Conservation (phyloP, 2,329 filamentous ascomycete species). For the Fusarium circinatum region DNA sequence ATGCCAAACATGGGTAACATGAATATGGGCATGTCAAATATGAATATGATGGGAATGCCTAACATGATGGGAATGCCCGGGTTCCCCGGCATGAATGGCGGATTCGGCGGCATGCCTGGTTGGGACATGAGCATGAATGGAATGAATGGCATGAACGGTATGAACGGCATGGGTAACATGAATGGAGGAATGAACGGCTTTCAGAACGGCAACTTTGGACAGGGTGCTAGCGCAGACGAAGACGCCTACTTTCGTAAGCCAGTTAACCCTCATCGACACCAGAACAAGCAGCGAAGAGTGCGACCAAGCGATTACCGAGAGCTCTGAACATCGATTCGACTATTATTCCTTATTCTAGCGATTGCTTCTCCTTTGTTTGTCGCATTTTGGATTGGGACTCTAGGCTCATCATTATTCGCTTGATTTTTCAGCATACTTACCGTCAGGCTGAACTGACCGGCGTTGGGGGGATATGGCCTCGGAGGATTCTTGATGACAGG, state of each 20-base stretch:
- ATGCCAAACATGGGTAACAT: constrained; percentile 51
- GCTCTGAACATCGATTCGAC: constrained; percentile 60
- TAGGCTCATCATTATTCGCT: constrained; percentile 8
- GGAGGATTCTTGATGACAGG: neutral
- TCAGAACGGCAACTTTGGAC: constrained; percentile 55
- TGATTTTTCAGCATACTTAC: constrained; percentile 26
- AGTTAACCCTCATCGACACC: constrained; percentile 91
- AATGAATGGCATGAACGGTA: constrained; percentile 38
- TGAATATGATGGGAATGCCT: constrained; percentile 47
- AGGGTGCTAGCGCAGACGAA: constrained; percentile 78
- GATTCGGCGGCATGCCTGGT: constrained; percentile 40
- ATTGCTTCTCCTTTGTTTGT: constrained; percentile 16
- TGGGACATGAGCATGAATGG: constrained; percentile 45
- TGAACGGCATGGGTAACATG: constrained; percentile 46
- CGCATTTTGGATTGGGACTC: constrained; percentile 28
- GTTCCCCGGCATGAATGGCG: constrained; percentile 46
- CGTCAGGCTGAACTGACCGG: constrained; percentile 31
- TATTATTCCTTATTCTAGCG: constrained; percentile 13
- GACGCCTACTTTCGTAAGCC: constrained; percentile 96
- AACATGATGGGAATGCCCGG: constrained; percentile 50
- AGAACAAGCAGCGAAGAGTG: constrained; percentile 80
- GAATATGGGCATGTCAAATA: constrained; percentile 50
- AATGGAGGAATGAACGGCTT: constrained; percentile 48
- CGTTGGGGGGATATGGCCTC: constrained; percentile 23
- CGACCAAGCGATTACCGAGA: constrained; percentile 93